Evolutionary conservation across 805 yeast genomes (phyloP).

Genomic region (Kodamaea nitidulidarum): DNA sequence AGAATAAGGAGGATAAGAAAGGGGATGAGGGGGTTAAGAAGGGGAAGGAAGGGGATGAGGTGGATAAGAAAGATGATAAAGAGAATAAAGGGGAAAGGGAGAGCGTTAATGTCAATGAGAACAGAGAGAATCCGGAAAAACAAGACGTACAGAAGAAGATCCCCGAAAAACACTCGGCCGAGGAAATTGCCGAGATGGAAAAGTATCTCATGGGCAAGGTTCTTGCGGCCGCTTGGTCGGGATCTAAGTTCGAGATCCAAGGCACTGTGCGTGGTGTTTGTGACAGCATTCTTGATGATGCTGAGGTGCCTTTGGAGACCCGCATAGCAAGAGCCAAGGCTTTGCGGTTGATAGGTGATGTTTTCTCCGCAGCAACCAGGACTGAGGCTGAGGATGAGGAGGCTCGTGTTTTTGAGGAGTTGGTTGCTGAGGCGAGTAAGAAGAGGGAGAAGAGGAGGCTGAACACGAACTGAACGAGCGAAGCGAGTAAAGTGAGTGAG

Average conservation of each 20-base stretch:
- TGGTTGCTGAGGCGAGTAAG: constrained; percentile 49
- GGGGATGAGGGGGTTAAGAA: constrained; percentile 10
- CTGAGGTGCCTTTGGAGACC: constrained; percentile 42
- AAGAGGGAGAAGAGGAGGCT: constrained; percentile 35
- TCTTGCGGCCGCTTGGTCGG: constrained; percentile 80
- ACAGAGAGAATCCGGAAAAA: constrained; percentile 6
- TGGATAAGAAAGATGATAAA: constrained; percentile 10
- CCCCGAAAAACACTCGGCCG: constrained; percentile 46
- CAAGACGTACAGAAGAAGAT: background rate
- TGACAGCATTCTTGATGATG: constrained; percentile 59
- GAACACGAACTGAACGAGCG: background rate
- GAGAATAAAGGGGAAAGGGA: constrained; percentile 6
- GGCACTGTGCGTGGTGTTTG: constrained; percentile 70
- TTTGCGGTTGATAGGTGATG: constrained; percentile 56
- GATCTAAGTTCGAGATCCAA: constrained; percentile 74
- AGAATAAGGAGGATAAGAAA: constrained; percentile 12
- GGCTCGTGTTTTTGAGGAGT: constrained; percentile 71
- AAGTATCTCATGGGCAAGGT: constrained; percentile 75
- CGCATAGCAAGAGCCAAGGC: constrained; percentile 61
- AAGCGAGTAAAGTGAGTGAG: background rate
- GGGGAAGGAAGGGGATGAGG: constrained; percentile 11
- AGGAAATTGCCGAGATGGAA: constrained; percentile 67
- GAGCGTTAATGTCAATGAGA: background rate
- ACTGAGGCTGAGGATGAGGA: constrained; percentile 70
- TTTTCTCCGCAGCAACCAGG: constrained; percentile 56